Percentiles rank a stretch among this genome's conserved stretches.
These are phyloP conservation scores for Hyphopichia pseudoburtonii DNA, from an alignment of 1,139 yeast species.

Conservation along the genomic window DNA sequence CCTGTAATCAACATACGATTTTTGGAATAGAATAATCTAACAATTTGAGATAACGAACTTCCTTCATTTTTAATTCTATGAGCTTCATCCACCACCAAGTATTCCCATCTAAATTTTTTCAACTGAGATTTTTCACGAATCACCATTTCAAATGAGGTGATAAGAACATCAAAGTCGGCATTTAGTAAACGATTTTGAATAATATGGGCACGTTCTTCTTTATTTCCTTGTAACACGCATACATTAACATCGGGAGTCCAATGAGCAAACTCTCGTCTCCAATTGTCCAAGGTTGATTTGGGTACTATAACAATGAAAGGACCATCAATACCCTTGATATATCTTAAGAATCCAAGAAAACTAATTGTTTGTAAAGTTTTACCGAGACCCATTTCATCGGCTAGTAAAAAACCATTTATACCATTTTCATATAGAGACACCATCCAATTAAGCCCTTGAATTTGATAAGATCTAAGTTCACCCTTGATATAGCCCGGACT, in stretches of 20 bases:
- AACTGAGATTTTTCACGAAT: slow-evolving; percentile 80
- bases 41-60: slow-evolving; percentile 83
- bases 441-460: slow-evolving; percentile 50
- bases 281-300: slow-evolving; percentile 90
- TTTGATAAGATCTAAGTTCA: slow-evolving; percentile 71
- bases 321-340: slow-evolving; percentile 75
- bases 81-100: slow-evolving; percentile 93
- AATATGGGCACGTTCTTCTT: slow-evolving; percentile 67
- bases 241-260: slow-evolving; percentile 98
- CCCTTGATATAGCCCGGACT: slow-evolving; percentile 76
- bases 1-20: slow-evolving; percentile 90
- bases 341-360: slow-evolving; percentile 83
- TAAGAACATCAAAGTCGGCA: slow-evolving; percentile 83
- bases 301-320: slow-evolving; percentile 94
- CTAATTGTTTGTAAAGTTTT: slow-evolving; percentile 50
- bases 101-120: slow-evolving; percentile 89
- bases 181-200: slow-evolving; percentile 60
- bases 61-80: slow-evolving; percentile 96
- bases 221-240: slow-evolving; percentile 81
- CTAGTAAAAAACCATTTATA: slow-evolving; percentile 41
- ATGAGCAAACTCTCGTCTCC: slow-evolving; percentile 89
- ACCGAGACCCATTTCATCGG: slow-evolving; percentile 54
- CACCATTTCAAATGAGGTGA: slow-evolving; percentile 92
- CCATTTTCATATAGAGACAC: slow-evolving; percentile 45
- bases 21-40: slow-evolving; percentile 80